phyloP scores from a whole-genome alignment of 805 yeast genomes.

The Brettanomyces naardenensis region DNA sequence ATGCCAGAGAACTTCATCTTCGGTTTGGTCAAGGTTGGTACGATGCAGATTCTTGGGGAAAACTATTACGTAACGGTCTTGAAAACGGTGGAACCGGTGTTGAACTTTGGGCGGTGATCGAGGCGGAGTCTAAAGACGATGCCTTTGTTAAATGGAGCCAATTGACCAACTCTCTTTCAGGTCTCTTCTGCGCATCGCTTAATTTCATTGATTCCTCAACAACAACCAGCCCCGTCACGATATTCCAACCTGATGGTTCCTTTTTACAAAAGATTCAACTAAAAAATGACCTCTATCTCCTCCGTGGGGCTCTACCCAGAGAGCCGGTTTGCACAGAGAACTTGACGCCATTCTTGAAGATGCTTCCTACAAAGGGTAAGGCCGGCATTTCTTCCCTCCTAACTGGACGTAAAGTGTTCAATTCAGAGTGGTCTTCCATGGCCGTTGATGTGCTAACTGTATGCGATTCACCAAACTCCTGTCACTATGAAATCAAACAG shows the following conservation, averaged over 20 bases:
- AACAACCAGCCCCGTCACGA: constrained; percentile 58
- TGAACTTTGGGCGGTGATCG: constrained; percentile 83
- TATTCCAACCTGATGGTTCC: constrained; percentile 25
- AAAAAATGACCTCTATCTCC: constrained; percentile 38
- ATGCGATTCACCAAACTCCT: constrained; percentile 33
- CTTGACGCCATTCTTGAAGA: constrained; percentile 83
- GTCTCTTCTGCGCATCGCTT: constrained; percentile 90
- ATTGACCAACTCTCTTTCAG: constrained; percentile 72
- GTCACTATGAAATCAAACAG: constrained; percentile 52
- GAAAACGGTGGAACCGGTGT: constrained; percentile 91
- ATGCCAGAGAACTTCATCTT: constrained; percentile 69
- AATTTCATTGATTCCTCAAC: constrained; percentile 76
- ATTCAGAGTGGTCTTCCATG: constrained; percentile 91
- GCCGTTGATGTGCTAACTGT: constrained; percentile 67
- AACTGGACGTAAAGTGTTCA: constrained; percentile 87
- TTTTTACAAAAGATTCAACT: constrained; percentile 20
- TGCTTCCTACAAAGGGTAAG: constrained; percentile 87
- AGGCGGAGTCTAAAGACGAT: constrained; percentile 44
- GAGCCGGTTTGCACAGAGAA: constrained; percentile 97
- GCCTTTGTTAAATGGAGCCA: constrained; percentile 64
- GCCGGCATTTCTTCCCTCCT: constrained; percentile 79
- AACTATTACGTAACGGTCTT: constrained; percentile 62
- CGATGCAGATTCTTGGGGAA: constrained; percentile 86
- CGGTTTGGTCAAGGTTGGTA: constrained; percentile 93
- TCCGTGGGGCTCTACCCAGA: constrained; percentile 85